Base-by-base conservation (phyloP, 2,329 filamentous ascomycete species). In the Dactylonectria estremocensis region DNA sequence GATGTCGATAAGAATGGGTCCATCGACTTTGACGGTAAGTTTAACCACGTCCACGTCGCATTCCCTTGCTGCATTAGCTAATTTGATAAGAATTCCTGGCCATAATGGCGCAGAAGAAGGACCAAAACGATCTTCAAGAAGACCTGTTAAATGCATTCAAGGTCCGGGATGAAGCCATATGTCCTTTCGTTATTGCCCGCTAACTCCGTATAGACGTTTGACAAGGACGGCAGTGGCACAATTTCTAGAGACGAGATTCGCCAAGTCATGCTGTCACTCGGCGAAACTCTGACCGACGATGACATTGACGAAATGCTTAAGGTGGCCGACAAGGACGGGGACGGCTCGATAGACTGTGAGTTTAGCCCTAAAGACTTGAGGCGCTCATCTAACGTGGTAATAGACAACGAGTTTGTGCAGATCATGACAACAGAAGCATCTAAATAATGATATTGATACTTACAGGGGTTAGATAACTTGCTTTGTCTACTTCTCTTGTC, bases 91-190 rank as follows among this genome's bases (percentile, higher is more conserved):
- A 96, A 80, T 96, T 96, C 84, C 86, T 96, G 67, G 95, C 93
- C 71, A 96, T 96, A 93, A 96, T 96, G 93, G 93, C 93, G 68
- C 90, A 93, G 78, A 96, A 96, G 86, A 95, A 95, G 93, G 95
- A 95, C 87, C 93, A 95, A 78, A 95, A 93, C 74, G 93, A 96
- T 79, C 95, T 93, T 56, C 93, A 96, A 83, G 93, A 95, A 84
- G 93, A 96, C 82, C 95, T 96, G 75, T 90, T 93, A 76, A 93
- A 95, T 82, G 93, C 93, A 16, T 95, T 95, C 89, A 95, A 95
- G 88, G 92, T 93, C 58, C 13, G 67, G 60, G 5, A 14, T 10
- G 33, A 13, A 52, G 20, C 16, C 14, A 16, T 3, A 24, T 7
- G 13, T 31, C 8, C 14, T 18, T 7, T 45, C 10, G 5, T 43